A percentile compares a stretch with the other conserved stretches of the same genome.
These are phyloP conservation scores for Teratosphaeria pseudoeucalypti DNA, from an alignment of 2,329 filamentous ascomycete genomes.

Conservation along the genomic window DNA sequence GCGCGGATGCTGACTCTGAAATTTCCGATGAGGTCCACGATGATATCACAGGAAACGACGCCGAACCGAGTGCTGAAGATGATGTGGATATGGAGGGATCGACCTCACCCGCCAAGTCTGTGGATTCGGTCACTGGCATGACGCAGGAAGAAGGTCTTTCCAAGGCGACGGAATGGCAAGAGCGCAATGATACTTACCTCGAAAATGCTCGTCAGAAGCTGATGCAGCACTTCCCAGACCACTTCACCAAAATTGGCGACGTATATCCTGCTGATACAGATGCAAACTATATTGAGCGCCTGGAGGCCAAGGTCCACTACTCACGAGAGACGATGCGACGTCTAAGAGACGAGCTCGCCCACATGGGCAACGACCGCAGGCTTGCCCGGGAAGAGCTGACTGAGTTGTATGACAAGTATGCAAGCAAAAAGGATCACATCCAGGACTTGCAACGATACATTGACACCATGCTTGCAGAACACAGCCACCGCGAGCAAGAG, in stretches of 20 bases:
- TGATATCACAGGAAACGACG: neutral
- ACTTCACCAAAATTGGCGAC: neutral
- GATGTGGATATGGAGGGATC: neutral
- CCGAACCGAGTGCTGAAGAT: neutral
- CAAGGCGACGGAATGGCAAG: neutral
- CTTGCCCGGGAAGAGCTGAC: neutral
- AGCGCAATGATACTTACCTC: neutral
- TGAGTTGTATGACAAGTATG: neutral
- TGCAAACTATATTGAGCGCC: slow-evolving; percentile 1
- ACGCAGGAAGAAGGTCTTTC: slow-evolving; percentile 3
- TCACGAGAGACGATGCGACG: neutral
- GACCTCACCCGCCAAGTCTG: neutral
- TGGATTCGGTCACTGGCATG: slow-evolving; percentile 6
- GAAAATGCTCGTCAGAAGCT: neutral
- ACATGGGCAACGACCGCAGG: neutral
- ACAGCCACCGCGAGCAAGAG: neutral
- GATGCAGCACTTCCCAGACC: neutral
- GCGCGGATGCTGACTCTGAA: neutral
- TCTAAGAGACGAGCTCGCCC: neutral
- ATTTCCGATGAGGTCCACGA: neutral
- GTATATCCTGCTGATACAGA: neutral
- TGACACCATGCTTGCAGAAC: neutral
- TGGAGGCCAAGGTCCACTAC: slow-evolving; percentile 1
- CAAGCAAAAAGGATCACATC: neutral
- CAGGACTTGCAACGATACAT: neutral